Evolutionary conservation across 2,329 filamentous ascomycete genomes (phyloP).

Genomic region (Polytolypa hystricis): DNA sequence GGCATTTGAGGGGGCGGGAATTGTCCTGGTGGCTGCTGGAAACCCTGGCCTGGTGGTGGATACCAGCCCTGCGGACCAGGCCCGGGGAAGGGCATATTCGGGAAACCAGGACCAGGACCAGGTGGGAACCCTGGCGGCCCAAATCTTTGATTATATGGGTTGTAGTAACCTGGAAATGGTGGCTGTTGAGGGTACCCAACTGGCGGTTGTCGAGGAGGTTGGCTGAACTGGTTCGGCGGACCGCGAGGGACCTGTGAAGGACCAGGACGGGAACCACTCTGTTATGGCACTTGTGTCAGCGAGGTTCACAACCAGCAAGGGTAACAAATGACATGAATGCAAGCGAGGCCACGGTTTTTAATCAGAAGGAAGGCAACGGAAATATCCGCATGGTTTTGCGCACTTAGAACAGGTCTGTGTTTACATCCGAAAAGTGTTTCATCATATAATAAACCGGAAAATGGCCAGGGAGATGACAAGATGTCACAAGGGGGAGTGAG

Average conservation of each 20-base stretch:
- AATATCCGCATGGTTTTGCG: conserved; percentile 94
- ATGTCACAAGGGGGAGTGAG: too few species aligned
- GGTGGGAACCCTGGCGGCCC: conserved; percentile 39
- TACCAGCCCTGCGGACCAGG: conserved; percentile 68
- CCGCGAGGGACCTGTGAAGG: conserved; percentile 27
- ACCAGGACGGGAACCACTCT: conserved; percentile 35
- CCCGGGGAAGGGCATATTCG: conserved; percentile 66
- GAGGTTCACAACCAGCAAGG: not conserved
- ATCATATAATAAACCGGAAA: conserved; percentile 51
- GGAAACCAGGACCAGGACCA: conserved; percentile 52
- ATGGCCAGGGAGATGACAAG: conserved; percentile 8
- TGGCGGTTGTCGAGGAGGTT: conserved; percentile 28
- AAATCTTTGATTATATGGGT: conserved; percentile 36
- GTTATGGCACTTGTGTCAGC: conserved; percentile 10
- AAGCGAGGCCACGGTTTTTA: too few species aligned
- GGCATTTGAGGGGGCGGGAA: conserved; percentile 53
- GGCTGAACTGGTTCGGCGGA: conserved; percentile 32
- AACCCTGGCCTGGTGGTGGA: conserved; percentile 62
- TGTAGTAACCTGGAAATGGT: conserved; percentile 34
- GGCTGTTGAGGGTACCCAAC: conserved; percentile 32
- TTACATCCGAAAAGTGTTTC: conserved; percentile 99
- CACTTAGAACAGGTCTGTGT: conserved; percentile 70
- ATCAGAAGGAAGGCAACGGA: conserved; percentile 99
- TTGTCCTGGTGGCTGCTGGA: conserved; percentile 53
- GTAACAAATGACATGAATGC: conserved; percentile 2